Evolutionary conservation across 306 rosid genomes (phyloP).

Genomic region (Castanea sativa): DNA sequence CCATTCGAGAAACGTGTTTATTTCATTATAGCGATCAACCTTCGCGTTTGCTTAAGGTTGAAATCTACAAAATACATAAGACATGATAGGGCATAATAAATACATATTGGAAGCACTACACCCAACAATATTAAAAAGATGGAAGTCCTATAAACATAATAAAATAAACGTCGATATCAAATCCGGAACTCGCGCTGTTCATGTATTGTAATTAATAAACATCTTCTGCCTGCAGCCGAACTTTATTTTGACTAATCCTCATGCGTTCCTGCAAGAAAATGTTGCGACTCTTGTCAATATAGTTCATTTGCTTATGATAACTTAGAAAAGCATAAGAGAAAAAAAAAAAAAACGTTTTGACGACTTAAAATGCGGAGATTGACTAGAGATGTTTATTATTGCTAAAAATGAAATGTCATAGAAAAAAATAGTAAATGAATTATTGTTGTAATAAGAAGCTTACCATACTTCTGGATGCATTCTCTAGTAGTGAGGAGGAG

Average conservation of each 20-base stretch:
- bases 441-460: constrained; percentile 6
- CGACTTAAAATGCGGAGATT: neutral
- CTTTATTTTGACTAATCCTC: constrained; percentile 45
- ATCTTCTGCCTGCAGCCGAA: constrained; percentile 33
- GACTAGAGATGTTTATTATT: neutral
- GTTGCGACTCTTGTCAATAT: neutral
- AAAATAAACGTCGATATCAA: neutral
- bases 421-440: neutral
- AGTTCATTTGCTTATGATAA: neutral
- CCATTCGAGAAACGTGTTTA: constrained; percentile 19
- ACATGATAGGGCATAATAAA: neutral
- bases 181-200: constrained; percentile 28
- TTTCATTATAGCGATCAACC: constrained; percentile 30
- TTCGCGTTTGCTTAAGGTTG: constrained; percentile 34
- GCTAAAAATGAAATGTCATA: neutral
- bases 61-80: constrained; percentile 25
- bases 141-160: neutral
- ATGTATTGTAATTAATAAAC: constrained; percentile 12
- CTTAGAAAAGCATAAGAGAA: neutral
- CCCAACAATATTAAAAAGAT: neutral
- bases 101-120: constrained; percentile 16
- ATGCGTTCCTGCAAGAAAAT: constrained; percentile 32
- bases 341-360: no score
- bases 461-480: constrained; percentile 34
- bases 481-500: constrained; percentile 67